phyloP scores from a whole-genome alignment of 2,329 filamentous ascomycete species.

The Botrytis fragariae region DNA sequence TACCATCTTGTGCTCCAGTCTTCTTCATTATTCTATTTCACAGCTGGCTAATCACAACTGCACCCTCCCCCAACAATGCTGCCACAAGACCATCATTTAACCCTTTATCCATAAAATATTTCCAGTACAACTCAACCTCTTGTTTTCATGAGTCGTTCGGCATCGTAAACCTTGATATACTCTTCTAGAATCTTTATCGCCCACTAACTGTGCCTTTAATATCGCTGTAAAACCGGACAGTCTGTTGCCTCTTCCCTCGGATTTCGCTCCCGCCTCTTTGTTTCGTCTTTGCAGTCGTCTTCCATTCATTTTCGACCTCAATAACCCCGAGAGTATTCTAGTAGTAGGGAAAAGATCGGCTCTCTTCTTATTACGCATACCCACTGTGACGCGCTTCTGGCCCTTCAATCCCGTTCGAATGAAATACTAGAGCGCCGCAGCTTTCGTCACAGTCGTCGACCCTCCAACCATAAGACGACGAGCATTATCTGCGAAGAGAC shows the following conservation, averaged over 20 bases:
- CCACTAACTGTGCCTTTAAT: neutral
- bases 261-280: neutral
- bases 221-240: neutral
- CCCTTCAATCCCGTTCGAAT: neutral
- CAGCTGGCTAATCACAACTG: neutral
- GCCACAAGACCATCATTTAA: neutral
- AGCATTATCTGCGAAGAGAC: neutral
- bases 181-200: neutral
- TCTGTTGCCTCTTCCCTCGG: rapidly evolving
- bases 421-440: neutral
- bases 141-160: neutral
- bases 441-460: neutral
- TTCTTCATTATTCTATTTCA: neutral
- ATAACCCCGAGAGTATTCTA: rapidly evolving
- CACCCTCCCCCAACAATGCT: neutral
- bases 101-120: neutral
- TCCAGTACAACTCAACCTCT: neutral
- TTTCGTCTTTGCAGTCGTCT: neutral
- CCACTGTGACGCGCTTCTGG: neutral
- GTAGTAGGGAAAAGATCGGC: rapidly evolving
- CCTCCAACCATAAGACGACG: too few relatives aligned
- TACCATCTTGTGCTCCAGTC: neutral
- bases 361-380: neutral
- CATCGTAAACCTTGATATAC: neutral
- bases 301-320: rapidly evolving